Evolutionary conservation across 495 filamentous ascomycete genomes (phyloP).

Genomic region (Lophium mytilinum): DNA sequence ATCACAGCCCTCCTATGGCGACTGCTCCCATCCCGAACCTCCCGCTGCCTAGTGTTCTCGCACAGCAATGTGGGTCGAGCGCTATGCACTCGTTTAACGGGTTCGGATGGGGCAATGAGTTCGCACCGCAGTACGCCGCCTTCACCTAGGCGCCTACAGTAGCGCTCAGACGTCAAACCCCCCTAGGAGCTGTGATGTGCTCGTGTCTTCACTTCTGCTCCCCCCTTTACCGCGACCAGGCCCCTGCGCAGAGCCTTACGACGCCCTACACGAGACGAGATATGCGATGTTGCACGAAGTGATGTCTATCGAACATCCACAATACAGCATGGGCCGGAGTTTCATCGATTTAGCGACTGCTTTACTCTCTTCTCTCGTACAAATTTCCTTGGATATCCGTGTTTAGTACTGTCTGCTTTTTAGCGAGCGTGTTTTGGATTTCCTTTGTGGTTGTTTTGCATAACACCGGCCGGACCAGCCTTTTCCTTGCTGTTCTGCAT

Average conservation of each 20-base stretch:
- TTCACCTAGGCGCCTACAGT: constrained; percentile 38
- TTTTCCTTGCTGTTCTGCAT: constrained; percentile 37
- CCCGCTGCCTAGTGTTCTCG: constrained; percentile 83
- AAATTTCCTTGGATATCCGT: constrained; percentile 29
- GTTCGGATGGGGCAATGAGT: constrained; percentile 67
- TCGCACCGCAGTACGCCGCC: constrained; percentile 52
- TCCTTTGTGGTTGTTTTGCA: constrained; percentile 17
- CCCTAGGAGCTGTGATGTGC: constrained; percentile 22
- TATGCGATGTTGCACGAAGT: constrained; percentile 35
- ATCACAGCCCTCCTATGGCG: constrained; percentile 56
- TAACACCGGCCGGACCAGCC: constrained; percentile 24
- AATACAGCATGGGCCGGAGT: constrained; percentile 25
- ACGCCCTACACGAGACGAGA: constrained; percentile 32
- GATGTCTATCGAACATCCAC: constrained; percentile 18
- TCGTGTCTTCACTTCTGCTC: constrained; percentile 16
- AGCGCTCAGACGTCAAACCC: constrained; percentile 16
- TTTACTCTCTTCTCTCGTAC: constrained; percentile 22
- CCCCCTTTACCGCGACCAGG: constrained; percentile 13
- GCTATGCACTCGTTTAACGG: constrained; percentile 56
- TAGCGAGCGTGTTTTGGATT: constrained; percentile 28
- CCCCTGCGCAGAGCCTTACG: constrained; percentile 23
- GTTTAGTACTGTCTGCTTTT: constrained; percentile 20
- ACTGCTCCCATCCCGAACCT: constrained; percentile 57
- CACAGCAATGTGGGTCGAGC: constrained; percentile 67
- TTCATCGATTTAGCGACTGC: constrained; percentile 23